Base-by-base conservation (phyloP, 495 filamentous ascomycete genomes). In the Glonium stellatum region DNA sequence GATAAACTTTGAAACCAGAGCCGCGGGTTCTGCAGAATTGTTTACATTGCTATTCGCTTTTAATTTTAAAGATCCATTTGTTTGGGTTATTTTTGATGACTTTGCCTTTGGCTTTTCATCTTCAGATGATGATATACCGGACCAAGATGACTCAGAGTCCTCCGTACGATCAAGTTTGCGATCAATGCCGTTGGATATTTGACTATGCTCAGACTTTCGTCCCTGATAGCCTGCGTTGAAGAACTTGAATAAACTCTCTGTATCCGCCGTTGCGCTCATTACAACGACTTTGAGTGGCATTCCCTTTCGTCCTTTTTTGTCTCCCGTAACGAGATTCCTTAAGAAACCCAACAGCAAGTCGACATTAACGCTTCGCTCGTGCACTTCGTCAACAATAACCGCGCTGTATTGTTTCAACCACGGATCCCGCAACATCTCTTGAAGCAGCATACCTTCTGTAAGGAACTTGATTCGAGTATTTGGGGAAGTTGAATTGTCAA, bases 251-350 rank as follows among this genome's bases (percentile, higher is more conserved):
- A 97, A 80, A 56, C 76, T 83, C 58, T 90, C 87, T 63, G 93
- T 83, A 71, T 97, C 90, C 18, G 89, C 87, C 15, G 95, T 99
- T 52, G 95, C 95, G 76, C 90, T 96, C 95, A 99, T 99, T 64
- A 97, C 82, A 15, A 95, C 81, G 10, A 96, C 85, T 69, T 96
- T 97, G 58, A 97, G 75, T 0, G 87, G 82, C 44, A 79, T 21
- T 81, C 87, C 57, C 78, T 73, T 15, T 50, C 46, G 10, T 55
- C 59, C 52, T 44, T 67, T 61, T 39, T 79, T 77, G 13, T 72
- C 73, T 4, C 84, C 82, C 31, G 75, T 73, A 0, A 89, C 70
- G 31, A 95, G 76, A 59, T 87, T 86, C 68, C 85, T 88, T 61
- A 97, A 72, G 64, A 99, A 97, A 0, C 95, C 95, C 52, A 89